Evolutionary conservation across 257 asterid species (phyloP).

Genomic region (Solanum phureja): DNA sequence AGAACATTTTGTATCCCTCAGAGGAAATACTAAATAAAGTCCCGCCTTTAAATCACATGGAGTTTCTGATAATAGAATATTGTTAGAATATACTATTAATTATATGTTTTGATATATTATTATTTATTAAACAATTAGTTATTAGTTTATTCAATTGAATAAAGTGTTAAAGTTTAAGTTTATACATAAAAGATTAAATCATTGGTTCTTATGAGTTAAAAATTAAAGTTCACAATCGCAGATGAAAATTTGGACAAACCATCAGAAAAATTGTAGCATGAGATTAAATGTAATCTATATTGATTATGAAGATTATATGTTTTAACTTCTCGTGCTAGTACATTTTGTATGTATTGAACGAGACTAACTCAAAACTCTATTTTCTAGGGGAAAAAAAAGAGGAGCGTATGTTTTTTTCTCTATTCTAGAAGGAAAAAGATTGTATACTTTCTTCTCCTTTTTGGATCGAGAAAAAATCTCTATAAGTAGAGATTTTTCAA

Average conservation of each 20-base stretch:
- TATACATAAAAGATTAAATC: not conserved
- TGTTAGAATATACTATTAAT: too few relatives aligned
- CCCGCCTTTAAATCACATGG: not conserved
- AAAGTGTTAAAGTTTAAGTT: not conserved
- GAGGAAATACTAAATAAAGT: not conserved
- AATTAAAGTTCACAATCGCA: not conserved
- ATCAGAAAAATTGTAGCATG: not conserved
- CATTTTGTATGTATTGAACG: not conserved
- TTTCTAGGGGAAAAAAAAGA: too few relatives aligned
- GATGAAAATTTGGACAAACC: not conserved
- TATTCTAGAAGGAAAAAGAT: not conserved
- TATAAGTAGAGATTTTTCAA: too few relatives aligned
- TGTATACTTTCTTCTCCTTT: not conserved
- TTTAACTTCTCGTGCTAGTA: not conserved
- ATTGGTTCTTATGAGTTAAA: too few relatives aligned
- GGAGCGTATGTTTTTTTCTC: not conserved
- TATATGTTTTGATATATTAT: too few relatives aligned
- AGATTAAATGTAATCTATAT: not conserved
- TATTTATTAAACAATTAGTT: too few relatives aligned
- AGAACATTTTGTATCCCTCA: not conserved
- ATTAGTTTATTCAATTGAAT: too few relatives aligned
- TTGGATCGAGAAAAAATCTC: too few relatives aligned
- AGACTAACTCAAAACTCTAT: not conserved
- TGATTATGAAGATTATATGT: too few relatives aligned
- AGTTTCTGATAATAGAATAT: not conserved